Conservation (phyloP, 2,329 filamentous ascomycete species). For the Trichoderma gracile region DNA sequence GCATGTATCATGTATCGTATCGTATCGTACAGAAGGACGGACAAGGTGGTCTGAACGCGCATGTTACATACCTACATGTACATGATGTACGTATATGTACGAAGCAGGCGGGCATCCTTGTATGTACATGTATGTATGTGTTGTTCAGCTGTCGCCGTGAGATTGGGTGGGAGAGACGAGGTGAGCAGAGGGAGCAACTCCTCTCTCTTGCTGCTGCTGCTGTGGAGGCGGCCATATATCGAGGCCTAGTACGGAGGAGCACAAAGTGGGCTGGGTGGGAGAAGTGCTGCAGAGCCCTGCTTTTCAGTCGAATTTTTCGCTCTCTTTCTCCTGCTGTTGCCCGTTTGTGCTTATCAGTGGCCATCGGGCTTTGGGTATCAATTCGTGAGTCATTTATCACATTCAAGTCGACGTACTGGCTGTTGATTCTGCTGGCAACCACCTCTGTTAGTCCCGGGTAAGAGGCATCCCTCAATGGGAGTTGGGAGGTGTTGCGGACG, state of each 20-base stretch:
- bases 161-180: slow-evolving; percentile 13
- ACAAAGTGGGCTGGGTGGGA: slow-evolving; percentile 12
- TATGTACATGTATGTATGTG: slow-evolving; percentile 25
- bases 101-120: slow-evolving; percentile 5
- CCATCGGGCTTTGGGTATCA: slow-evolving; percentile 20
- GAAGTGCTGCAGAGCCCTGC: slow-evolving; percentile 9
- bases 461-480: background rate
- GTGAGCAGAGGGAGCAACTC: background rate
- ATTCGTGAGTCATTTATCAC: slow-evolving; percentile 19
- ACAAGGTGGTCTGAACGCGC: background rate
- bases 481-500: slow-evolving; percentile 2
- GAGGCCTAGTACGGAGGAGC: slow-evolving; percentile 21
- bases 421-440: slow-evolving; percentile 1
- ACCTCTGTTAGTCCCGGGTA: slow-evolving; percentile 12
- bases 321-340: background rate
- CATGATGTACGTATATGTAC: slow-evolving; percentile 21
- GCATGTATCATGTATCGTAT: background rate
- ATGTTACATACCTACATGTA: slow-evolving; percentile 17
- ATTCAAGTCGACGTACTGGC: background rate
- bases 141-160: slow-evolving; percentile 22
- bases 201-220: background rate
- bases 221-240: slow-evolving; percentile 26
- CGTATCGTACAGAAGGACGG: background rate
- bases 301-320: background rate
- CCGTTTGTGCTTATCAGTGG: slow-evolving; percentile 1